Evolutionary conservation across 2,329 filamentous ascomycete genomes (phyloP), one percentile per base, ranked within the genome.

Genomic region (Aureobasidium sp.): DNA sequence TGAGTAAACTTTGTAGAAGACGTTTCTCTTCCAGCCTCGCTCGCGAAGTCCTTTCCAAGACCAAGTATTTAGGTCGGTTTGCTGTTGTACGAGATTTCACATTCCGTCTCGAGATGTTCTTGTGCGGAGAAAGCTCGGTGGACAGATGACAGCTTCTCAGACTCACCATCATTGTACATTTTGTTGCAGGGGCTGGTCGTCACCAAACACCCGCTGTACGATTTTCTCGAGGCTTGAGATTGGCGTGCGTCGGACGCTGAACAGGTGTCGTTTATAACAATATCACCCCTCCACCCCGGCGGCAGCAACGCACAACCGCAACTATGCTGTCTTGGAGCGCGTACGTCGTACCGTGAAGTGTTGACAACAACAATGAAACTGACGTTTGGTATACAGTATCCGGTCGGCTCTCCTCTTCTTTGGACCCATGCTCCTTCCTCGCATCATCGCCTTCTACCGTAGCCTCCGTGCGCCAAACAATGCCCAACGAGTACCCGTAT

Each of bases 341-440:
- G 61, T 62, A 56, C 7, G 60, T 62, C n/a, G 41, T 20, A 56
- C 17, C 4, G n/a, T 3, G 17, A 34, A 22, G 9, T 29, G 31
- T 14, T 29, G 3, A 22, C 7, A n/a, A 2, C n/a, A 41, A 22
- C 14, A n/a, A 14, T 5, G 20, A 20, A 17, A 15, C 52, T 57
- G 12, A 41, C 53, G 14, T 48, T 17, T 36, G 39, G 5, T 11
- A 52, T 51, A 25, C 55, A 59, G 52, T 1, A 55, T 53, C 27
- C 68, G 80, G 77, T 48, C 70, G 75, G 49, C 66, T 79, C 67
- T 80, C 65, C 72, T 82, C 64, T 75, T 83, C 70, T 78, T 92
- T 72, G 89, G 87, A 2, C 89, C 90, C 36, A 79, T 90, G 66
- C 77, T 92, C 66, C 74, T 93, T 42, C 87, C 88, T 57, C 85